These are phyloP conservation scores for Grifola frondosa DNA, from an alignment of 1,284 basidiomycete species.

Conservation along the genomic window DNA sequence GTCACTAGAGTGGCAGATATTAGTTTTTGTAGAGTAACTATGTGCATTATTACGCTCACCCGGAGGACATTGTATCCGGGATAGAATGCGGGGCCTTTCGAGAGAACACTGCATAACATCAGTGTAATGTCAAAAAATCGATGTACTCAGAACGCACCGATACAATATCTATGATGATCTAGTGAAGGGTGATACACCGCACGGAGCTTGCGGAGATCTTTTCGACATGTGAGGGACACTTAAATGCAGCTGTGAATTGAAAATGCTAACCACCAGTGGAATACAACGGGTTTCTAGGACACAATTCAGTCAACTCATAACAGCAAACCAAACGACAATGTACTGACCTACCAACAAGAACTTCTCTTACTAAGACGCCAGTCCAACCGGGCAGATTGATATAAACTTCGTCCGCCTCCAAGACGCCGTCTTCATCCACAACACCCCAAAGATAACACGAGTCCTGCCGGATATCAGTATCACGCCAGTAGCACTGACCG, in stretches of 20 bases:
- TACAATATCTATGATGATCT: slow-evolving; percentile 22
- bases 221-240: not conserved
- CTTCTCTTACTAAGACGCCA: slow-evolving; percentile 15
- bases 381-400: slow-evolving; percentile 20
- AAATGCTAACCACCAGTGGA: slow-evolving; percentile 15
- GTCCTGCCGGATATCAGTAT: slow-evolving; percentile 6
- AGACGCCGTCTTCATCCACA: slow-evolving; percentile 20
- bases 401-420: slow-evolving; percentile 19
- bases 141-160: slow-evolving; percentile 6
- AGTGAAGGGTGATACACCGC: slow-evolving; percentile 18
- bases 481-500: not conserved
- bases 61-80: slow-evolving; percentile 22
- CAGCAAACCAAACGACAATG: no score
- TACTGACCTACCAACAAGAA: slow-evolving; percentile 17
- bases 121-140: not conserved
- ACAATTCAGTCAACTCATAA: not conserved
- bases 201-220: slow-evolving; percentile 20
- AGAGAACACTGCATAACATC: slow-evolving; percentile 16
- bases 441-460: slow-evolving; percentile 22
- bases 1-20: slow-evolving; percentile 10
- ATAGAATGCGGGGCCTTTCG: slow-evolving; percentile 15
- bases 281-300: slow-evolving; percentile 17
- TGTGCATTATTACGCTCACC: slow-evolving; percentile 7
- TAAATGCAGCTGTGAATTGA: not conserved
- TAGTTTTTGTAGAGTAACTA: not conserved